Conservation (phyloP, 345 rosid species). For the Linum tenue region DNA sequence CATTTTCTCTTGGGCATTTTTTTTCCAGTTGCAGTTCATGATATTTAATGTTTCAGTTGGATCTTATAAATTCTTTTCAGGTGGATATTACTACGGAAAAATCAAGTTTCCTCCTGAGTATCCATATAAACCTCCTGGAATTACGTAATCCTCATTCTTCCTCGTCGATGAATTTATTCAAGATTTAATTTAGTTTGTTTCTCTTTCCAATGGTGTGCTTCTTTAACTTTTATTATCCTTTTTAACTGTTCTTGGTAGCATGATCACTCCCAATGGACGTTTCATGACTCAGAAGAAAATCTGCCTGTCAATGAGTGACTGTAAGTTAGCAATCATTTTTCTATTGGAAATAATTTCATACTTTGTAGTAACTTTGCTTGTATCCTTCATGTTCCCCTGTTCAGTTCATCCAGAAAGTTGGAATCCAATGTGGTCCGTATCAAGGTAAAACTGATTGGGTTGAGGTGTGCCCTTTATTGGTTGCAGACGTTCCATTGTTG, state of each 20-base stretch:
- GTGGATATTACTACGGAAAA: constrained; percentile 90
- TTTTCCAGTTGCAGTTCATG: constrained; percentile 6
- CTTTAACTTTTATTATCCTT: not conserved
- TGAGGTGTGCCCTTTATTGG: not conserved
- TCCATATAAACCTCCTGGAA: constrained; percentile 98
- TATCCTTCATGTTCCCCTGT: constrained; percentile 15
- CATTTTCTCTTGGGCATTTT: constrained; percentile 15
- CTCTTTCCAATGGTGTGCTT: not conserved
- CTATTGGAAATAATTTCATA: constrained; percentile 1
- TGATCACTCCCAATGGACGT: constrained; percentile 98
- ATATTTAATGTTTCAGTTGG: constrained; percentile 3
- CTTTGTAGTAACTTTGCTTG: constrained; percentile 6
- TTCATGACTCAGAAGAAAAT: constrained; percentile 95
- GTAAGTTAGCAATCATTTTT: constrained; percentile 39
- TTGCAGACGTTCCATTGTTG: not conserved
- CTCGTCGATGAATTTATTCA: constrained; percentile 3
- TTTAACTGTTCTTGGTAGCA: constrained; percentile 29
- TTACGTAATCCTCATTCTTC: constrained; percentile 47
- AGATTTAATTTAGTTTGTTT: not conserved
- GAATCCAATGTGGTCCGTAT: constrained; percentile 99
- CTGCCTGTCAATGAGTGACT: constrained; percentile 97
- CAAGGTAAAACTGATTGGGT: constrained; percentile 44
- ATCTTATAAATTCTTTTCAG: constrained; percentile 21
- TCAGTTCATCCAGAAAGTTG: constrained; percentile 99
- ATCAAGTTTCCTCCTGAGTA: constrained; percentile 96